These are phyloP conservation scores for Herpetomonas tarakana DNA, from an alignment of 208 protist species.

Conservation along the genomic window DNA sequence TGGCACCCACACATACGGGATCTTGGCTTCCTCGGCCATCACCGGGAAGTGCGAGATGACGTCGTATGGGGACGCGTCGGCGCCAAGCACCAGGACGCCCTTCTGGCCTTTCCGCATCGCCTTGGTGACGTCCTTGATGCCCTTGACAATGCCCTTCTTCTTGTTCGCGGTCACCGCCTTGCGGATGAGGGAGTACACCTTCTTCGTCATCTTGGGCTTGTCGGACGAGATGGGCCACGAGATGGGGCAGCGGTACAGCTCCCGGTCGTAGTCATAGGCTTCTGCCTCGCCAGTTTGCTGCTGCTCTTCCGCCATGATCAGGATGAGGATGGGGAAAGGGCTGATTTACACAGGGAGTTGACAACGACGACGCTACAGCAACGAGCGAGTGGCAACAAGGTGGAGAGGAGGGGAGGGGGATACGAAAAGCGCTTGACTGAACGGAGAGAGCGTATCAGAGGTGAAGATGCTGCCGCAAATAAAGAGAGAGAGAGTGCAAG, in stretches of 20 bases:
- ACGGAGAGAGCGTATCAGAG: no score
- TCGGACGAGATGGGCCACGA: conserved; percentile 86
- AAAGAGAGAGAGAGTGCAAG: no score
- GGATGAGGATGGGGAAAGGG: not conserved
- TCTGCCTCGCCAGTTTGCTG: conserved; percentile 33
- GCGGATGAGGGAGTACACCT: conserved; percentile 93
- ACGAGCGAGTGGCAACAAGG: no score
- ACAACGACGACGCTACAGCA: no score
- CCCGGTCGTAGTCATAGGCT: conserved; percentile 91
- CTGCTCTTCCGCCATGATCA: conserved; percentile 53
- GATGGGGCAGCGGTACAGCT: conserved; percentile 92
- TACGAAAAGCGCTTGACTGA: no score
- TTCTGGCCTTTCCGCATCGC: conserved; percentile 91
- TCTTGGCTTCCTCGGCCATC: conserved; percentile 89
- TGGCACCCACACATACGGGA: conserved; percentile 93
- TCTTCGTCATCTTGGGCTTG: conserved; percentile 95
- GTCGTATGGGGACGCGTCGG: conserved; percentile 91
- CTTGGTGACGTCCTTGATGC: conserved; percentile 95
- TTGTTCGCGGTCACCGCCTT: conserved; percentile 89
- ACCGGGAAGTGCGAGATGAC: conserved; percentile 94
- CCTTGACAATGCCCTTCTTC: conserved; percentile 89
- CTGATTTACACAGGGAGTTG: conserved; percentile 4
- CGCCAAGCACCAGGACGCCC: conserved; percentile 88
- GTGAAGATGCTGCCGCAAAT: no score
- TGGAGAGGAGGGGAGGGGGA: no score